Evolutionary conservation across 768 basidiomycete species (phyloP).

Genomic region (Russula foetens): DNA sequence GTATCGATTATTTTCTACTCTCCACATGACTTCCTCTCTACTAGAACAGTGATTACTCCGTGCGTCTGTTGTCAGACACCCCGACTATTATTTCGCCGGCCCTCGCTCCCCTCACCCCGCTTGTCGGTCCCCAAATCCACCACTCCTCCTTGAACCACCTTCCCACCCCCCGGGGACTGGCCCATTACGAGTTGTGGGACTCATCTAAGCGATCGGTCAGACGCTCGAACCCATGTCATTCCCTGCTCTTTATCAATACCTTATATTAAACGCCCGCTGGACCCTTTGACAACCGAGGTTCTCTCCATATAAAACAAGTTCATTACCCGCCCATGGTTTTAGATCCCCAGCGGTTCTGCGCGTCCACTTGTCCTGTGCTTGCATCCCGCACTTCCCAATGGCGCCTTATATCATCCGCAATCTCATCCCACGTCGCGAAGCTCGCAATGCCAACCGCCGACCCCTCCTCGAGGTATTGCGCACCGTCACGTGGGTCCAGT

Average conservation of each 20-base stretch:
- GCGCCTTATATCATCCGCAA: slow-evolving; percentile 19
- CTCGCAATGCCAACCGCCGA: slow-evolving; percentile 8
- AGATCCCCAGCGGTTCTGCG: neutral
- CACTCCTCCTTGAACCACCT: neutral
- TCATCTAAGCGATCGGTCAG: neutral
- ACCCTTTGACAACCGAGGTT: neutral
- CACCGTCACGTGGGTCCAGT: slow-evolving; percentile 40
- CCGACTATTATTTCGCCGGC: neutral
- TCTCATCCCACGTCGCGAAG: slow-evolving; percentile 14
- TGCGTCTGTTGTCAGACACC: neutral
- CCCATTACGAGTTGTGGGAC: neutral
- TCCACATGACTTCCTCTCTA: neutral
- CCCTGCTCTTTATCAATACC: neutral
- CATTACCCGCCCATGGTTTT: neutral
- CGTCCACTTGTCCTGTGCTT: neutral
- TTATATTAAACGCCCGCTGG: neutral
- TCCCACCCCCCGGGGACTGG: neutral
- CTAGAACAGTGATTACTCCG: no score
- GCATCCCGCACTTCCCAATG: neutral
- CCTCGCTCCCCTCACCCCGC: neutral
- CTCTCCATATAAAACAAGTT: neutral
- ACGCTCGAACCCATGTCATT: neutral
- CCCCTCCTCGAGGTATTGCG: slow-evolving; percentile 36
- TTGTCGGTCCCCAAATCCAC: neutral
- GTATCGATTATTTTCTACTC: neutral